Evolutionary conservation across 202 grass and related monocot genomes (phyloP), one percentile per base, ranked within the genome.

Genomic region (Eragrostis tef): DNA sequence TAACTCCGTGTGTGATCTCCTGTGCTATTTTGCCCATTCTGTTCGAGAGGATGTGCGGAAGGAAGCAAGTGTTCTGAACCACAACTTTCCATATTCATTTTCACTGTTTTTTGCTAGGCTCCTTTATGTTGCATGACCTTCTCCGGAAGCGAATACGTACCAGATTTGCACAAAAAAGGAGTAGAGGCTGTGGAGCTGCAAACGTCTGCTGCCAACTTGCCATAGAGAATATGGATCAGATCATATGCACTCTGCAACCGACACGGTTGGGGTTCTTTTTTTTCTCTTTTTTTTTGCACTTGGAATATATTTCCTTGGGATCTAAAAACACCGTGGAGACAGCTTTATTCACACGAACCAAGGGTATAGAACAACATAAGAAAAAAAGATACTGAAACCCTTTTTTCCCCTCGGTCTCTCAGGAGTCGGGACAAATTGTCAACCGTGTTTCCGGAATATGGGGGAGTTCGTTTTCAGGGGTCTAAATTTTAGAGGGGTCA

Each of bases 301-400:
- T 14, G 45, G 74, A 71, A 85, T 85, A 63, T 53, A 64, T 64
- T 64, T 79, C 43, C 50, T 12, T 69, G 26, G 71, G 62, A 83
- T 83, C 63, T 20, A 57, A 84, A 57, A 84, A 8, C 51, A 24
- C 51, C 19, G 16, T 58, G 41, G 51, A 34, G 51, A 16, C 73
- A 77, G 11, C 81, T 83, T 76, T 83, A 76, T 76, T 76, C 70
- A 48, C 61, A 83, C 45, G 51, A 84, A 58, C 71, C 19, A 9
- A 59, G 39, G 26, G 58, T 45, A 57, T 11, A 71, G 42, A 81
- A 81, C 59, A 19, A 59, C 42, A 25, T 11, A 44, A 26, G 67
- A 67, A 17, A 49, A 53, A 53, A 17, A 53, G 4, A 16, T 48
- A 16, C 22, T 0, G 4, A 45, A 71, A 42, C 42, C 47, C 41